Percentiles rank a stretch among this genome's conserved stretches.
Conservation (phyloP, 1,284 basidiomycete species). For the Papiliotrema laurentii region DNA sequence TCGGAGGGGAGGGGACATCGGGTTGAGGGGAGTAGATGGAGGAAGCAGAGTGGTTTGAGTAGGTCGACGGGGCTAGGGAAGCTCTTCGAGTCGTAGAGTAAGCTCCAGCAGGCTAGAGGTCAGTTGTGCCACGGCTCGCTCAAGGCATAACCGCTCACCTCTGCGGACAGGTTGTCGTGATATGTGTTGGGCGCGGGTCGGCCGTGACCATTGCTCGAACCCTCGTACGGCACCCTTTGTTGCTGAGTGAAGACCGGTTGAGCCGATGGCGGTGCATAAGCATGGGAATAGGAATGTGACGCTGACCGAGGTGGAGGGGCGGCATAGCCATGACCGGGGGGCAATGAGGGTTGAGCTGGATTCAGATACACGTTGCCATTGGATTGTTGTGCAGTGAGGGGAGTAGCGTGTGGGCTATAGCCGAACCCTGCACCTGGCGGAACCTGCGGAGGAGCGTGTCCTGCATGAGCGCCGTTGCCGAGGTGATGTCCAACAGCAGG, state of each 20-base stretch:
- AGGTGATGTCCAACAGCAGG: conserved; percentile 45
- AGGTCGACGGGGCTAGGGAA: conserved; percentile 26
- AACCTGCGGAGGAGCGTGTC: not conserved
- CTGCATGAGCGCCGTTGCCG: conserved; percentile 13
- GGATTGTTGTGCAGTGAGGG: not conserved
- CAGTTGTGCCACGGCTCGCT: not conserved
- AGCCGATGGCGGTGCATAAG: conserved; percentile 1
- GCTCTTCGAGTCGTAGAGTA: conserved; percentile 12
- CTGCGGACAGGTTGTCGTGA: not conserved
- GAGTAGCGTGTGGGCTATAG: conserved; percentile 7
- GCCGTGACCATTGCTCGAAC: conserved; percentile 7
- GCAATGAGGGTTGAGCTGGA: conserved; percentile 28
- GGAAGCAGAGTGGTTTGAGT: conserved; percentile 21
- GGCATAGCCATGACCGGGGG: conserved; percentile 15
- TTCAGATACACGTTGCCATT: conserved; percentile 12
- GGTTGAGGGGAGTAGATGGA: conserved; percentile 30
- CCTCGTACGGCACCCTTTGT: conserved; percentile 6
- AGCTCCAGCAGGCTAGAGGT: conserved; percentile 11
- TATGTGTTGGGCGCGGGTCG: not conserved
- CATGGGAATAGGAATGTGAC: conserved; percentile 1
- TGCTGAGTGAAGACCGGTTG: not conserved
- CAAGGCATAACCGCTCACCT: conserved; percentile 1
- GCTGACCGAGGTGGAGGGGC: conserved; percentile 8
- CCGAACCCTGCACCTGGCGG: conserved; percentile 11
- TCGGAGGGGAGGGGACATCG: conserved; percentile 19